phyloP scores from a whole-genome alignment of 1,139 yeast species.

The Scheffersomyces parashehatae region DNA sequence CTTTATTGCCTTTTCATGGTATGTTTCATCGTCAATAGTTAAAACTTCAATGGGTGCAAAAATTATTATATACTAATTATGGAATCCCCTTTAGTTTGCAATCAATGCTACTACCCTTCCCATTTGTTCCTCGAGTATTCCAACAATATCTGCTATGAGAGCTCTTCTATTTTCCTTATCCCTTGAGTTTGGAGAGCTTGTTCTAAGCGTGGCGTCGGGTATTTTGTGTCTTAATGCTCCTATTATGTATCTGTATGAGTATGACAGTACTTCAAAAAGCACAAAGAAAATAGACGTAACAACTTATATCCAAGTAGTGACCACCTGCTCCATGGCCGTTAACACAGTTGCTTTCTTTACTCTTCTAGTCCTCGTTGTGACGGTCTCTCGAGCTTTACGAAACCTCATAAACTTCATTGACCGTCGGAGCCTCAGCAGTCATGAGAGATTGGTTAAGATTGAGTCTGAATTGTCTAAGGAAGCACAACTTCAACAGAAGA shows the following conservation, averaged over 20 bases:
- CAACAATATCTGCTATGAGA: conserved; percentile 17
- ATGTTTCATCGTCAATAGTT: conserved; percentile 10
- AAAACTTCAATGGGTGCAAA: too few relatives aligned
- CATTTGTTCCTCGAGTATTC: conserved; percentile 20
- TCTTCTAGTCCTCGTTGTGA: conserved; percentile 8
- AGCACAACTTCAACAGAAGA: conserved; percentile 3
- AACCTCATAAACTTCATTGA: conserved; percentile 21
- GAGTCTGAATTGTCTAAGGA: conserved; percentile 1
- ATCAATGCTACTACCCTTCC: conserved; percentile 24
- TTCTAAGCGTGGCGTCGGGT: conserved; percentile 19
- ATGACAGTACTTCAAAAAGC: conserved; percentile 12
- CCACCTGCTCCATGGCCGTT: conserved; percentile 9
- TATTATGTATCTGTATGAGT: conserved; percentile 29
- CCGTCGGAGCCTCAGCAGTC: conserved; percentile 9
- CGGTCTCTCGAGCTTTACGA: conserved; percentile 13
- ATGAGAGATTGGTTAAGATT: background rate
- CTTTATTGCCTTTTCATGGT: conserved; percentile 32
- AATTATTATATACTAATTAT: conserved; percentile 8
- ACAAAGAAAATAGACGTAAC: conserved; percentile 27
- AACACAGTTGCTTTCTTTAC: conserved; percentile 10
- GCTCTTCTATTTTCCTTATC: conserved; percentile 11
- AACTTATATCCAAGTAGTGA: conserved; percentile 17
- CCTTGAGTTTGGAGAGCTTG: conserved; percentile 23
- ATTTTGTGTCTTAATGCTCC: conserved; percentile 20
- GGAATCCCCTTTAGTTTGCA: conserved; percentile 18